Conservation (phyloP, 202 grass and related monocot genomes). For the Setaria viridis region DNA sequence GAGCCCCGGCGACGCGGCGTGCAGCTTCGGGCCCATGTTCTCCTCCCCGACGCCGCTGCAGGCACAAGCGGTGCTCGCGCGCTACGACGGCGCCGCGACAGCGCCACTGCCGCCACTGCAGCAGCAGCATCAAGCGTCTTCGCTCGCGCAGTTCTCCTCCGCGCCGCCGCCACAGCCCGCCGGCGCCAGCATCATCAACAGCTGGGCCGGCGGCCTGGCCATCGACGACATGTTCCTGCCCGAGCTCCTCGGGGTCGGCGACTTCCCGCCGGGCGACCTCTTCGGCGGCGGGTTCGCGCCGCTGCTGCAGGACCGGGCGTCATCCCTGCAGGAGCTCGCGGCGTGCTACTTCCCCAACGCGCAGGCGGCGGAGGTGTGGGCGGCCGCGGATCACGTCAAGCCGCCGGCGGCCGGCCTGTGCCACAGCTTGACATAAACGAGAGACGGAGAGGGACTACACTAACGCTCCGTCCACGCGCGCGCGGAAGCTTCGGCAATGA, state of each 20-base stretch:
- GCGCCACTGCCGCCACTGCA: background rate
- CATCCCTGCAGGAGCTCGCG: slow-evolving; percentile 49
- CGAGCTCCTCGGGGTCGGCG: slow-evolving; percentile 55
- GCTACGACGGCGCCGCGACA: slow-evolving; percentile 23
- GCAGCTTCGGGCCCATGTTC: slow-evolving; percentile 56
- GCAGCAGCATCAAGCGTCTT: background rate
- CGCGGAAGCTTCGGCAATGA: background rate
- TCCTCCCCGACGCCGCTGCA: slow-evolving; percentile 28
- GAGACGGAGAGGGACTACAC: slow-evolving; percentile 12
- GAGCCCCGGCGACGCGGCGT: slow-evolving; percentile 46
- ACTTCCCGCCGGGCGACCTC: slow-evolving; percentile 43
- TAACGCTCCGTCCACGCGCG: background rate
- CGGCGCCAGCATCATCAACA: background rate
- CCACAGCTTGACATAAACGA: slow-evolving; percentile 55
- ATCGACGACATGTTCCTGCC: slow-evolving; percentile 64
- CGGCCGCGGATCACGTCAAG: slow-evolving; percentile 36
- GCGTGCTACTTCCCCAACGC: slow-evolving; percentile 60
- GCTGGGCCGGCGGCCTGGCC: slow-evolving; percentile 11
- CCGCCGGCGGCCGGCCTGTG: slow-evolving; percentile 51
- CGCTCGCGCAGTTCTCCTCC: slow-evolving; percentile 28
- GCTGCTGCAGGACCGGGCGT: slow-evolving; percentile 40
- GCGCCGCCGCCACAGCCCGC: background rate
- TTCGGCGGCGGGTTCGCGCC: slow-evolving; percentile 45
- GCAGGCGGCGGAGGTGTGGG: slow-evolving; percentile 61
- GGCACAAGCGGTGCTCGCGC: slow-evolving; percentile 6